These are phyloP conservation scores for Solanum etuberosum DNA, from an alignment of 257 asterid genomes.

Conservation along the genomic window DNA sequence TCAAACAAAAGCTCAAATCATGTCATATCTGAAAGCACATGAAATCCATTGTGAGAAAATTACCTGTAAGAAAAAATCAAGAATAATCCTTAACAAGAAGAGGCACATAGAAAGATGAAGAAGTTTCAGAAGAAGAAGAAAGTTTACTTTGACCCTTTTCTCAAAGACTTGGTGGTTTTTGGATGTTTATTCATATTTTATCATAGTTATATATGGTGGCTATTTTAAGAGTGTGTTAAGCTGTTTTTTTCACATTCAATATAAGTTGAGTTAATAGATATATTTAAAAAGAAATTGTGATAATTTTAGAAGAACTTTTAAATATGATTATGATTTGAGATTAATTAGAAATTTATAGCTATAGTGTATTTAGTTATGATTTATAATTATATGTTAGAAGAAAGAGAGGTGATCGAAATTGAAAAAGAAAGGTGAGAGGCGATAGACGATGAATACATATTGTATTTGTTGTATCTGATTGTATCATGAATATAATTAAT, in stretches of 20 bases:
- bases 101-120: neutral
- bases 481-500: no score
- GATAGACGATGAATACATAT: no score
- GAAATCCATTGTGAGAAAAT: neutral
- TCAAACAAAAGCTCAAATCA: neutral
- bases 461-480: no score
- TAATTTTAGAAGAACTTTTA: no score
- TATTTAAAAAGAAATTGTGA: no score
- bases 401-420: no score
- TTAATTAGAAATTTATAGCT: no score
- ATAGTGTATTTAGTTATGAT: no score
- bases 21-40: neutral
- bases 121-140: neutral
- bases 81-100: neutral
- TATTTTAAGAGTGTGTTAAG: neutral
- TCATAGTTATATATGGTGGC: neutral
- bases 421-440: neutral
- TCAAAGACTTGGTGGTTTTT: neutral
- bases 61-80: neutral
- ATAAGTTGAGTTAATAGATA: neutral
- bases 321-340: no score
- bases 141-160: neutral
- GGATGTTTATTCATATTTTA: neutral
- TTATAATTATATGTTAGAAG: no score
- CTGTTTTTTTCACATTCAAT: fast-evolving